Conservation (phyloP, 1,139 yeast genomes). For the Magnusiomyces paraingens region DNA sequence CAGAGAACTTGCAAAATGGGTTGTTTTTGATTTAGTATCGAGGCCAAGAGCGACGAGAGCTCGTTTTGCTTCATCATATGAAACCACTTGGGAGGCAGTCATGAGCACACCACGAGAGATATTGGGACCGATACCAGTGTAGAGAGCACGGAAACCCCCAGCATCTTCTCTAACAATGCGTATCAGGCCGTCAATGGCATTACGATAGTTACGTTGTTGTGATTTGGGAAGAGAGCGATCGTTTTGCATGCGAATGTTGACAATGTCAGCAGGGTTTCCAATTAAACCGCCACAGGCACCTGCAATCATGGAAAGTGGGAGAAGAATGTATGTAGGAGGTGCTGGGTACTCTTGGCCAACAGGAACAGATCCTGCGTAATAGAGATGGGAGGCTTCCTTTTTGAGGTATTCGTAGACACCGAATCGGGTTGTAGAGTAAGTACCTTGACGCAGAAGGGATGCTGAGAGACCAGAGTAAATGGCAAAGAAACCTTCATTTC, state of each 20-base stretch:
- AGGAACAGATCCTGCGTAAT: constrained; percentile 27
- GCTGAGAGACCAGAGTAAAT: constrained; percentile 79
- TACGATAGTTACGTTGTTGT: constrained; percentile 65
- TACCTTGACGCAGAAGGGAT: constrained; percentile 75
- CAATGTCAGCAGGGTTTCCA: constrained; percentile 86
- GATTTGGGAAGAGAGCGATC: constrained; percentile 63
- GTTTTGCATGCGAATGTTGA: constrained; percentile 87
- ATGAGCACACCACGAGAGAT: constrained; percentile 73
- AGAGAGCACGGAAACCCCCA: constrained; percentile 47
- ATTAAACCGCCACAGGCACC: constrained; percentile 81
- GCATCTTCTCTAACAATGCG: constrained; percentile 54
- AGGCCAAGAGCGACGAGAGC: constrained; percentile 48
- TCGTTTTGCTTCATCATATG: constrained; percentile 71
- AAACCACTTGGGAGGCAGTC: constrained; percentile 90
- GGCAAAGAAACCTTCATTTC: constrained; percentile 59
- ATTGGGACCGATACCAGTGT: constrained; percentile 74
- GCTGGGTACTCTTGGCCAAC: background rate
- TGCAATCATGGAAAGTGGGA: constrained; percentile 76
- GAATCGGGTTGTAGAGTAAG: constrained; percentile 80
- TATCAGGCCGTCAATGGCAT: constrained; percentile 70
- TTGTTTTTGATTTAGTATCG: constrained; percentile 57
- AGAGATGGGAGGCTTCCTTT: constrained; percentile 32
- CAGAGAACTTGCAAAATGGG: constrained; percentile 73
- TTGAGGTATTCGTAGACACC: constrained; percentile 77
- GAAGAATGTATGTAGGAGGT: constrained; percentile 43